Conservation (phyloP, 306 rosid species). For the Aeschynomene evenia region DNA sequence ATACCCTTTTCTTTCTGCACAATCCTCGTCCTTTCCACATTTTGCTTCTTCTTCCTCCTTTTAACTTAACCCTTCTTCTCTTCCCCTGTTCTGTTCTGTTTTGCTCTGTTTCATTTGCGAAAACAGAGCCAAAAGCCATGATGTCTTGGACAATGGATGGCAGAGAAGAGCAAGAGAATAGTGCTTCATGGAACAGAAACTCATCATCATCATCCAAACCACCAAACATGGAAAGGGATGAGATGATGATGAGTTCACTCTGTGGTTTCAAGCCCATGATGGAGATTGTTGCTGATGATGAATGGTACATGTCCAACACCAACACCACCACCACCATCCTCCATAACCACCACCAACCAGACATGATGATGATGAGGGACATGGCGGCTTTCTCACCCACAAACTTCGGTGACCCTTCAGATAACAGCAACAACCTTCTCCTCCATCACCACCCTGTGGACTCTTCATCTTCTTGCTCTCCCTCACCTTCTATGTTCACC, state of each 20-base stretch:
- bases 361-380: not conserved
- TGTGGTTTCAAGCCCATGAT: slow-evolving; percentile 69
- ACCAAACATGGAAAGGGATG: not conserved
- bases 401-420: slow-evolving; percentile 35
- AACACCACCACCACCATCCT: slow-evolving; percentile 32
- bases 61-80: slow-evolving; percentile 9
- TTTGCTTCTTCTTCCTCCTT: not conserved
- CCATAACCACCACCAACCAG: not conserved
- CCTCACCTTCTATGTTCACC: slow-evolving; percentile 61
- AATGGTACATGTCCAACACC: slow-evolving; percentile 59
- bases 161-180: slow-evolving; percentile 41
- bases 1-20: slow-evolving; percentile 45
- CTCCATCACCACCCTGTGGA: slow-evolving; percentile 59
- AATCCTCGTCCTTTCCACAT: slow-evolving; percentile 9
- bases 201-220: no score
- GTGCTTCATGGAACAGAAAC: slow-evolving; percentile 51
- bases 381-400: slow-evolving; percentile 35
- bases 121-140: slow-evolving; percentile 37
- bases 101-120: not conserved
- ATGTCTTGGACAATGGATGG: slow-evolving; percentile 58
- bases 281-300: slow-evolving; percentile 56
- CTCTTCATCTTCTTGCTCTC: slow-evolving; percentile 75
- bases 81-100: slow-evolving; percentile 1
- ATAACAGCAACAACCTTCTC: slow-evolving; percentile 35
- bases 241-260: slow-evolving; percentile 46